These are phyloP conservation scores for Mycosarcoma mackinlayi DNA, from an alignment of 1,284 basidiomycete species.

Conservation along the genomic window DNA sequence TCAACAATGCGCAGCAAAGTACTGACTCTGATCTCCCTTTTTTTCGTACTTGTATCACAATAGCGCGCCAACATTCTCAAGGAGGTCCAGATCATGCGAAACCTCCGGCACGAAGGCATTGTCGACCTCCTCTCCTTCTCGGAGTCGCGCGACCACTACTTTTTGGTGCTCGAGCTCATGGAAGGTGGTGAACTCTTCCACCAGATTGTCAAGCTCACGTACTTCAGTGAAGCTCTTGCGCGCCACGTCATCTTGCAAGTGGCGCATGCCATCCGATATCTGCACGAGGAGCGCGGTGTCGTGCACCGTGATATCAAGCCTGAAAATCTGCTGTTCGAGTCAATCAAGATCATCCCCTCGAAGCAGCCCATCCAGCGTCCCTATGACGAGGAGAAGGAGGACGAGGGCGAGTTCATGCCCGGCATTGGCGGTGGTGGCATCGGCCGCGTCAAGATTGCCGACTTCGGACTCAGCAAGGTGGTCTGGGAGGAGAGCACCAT, in stretches of 20 bases:
- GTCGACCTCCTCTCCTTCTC: slow-evolving; percentile 73
- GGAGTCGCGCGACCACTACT: slow-evolving; percentile 93
- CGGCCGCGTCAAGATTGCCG: slow-evolving; percentile 97
- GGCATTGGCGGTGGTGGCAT: slow-evolving; percentile 96
- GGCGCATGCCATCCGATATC: slow-evolving; percentile 90
- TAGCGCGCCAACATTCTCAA: slow-evolving; percentile 98
- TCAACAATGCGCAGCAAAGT: background rate
- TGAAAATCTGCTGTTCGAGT: slow-evolving; percentile 94
- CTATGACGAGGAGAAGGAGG: slow-evolving; percentile 98
- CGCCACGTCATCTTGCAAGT: slow-evolving; percentile 97
- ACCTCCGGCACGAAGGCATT: slow-evolving; percentile 86
- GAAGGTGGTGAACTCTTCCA: slow-evolving; percentile 97
- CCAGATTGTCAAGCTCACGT: slow-evolving; percentile 98
- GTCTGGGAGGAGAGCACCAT: slow-evolving; percentile 99
- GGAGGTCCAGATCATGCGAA: slow-evolving; percentile 99
- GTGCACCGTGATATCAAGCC: slow-evolving; percentile 99
- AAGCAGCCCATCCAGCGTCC: slow-evolving; percentile 77
- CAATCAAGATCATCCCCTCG: slow-evolving; percentile 91
- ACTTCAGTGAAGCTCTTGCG: slow-evolving; percentile 82
- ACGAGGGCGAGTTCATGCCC: slow-evolving; percentile 93
- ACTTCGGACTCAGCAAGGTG: slow-evolving; percentile 97
- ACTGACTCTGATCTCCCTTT: slow-evolving; percentile 47
- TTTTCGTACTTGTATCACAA: slow-evolving; percentile 9
- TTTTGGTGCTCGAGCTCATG: slow-evolving; percentile 83
- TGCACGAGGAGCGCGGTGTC: slow-evolving; percentile 97